Conservation (phyloP, 2,329 filamentous ascomycete species). For the Hypoxylon sp. region DNA sequence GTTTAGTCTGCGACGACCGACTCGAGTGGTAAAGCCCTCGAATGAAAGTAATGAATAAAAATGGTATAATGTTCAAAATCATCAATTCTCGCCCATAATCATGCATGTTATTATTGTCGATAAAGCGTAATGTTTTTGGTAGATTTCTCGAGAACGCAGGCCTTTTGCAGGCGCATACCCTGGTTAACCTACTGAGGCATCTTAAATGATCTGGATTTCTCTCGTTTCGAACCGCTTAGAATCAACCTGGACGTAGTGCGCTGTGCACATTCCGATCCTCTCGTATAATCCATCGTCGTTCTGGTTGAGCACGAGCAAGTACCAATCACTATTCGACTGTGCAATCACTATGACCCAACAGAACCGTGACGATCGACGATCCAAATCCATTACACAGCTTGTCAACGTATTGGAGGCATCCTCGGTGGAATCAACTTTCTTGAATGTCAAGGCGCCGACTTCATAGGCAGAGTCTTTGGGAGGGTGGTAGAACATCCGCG, state of each 20-base stretch:
- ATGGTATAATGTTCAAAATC: constrained; percentile 9
- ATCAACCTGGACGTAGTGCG: constrained; percentile 6
- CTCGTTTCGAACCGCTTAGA: constrained; percentile 10
- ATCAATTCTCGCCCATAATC: background rate
- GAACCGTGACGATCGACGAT: constrained; percentile 17
- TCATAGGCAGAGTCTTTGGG: constrained; percentile 3
- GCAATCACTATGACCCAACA: constrained; percentile 28
- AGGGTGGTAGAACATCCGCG: constrained; percentile 31
- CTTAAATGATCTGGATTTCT: constrained; percentile 17
- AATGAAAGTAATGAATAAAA: constrained; percentile 13
- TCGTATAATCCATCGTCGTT: constrained; percentile 12
- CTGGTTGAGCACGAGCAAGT: constrained; percentile 17
- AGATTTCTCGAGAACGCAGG: too few relatives aligned
- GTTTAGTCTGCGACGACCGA: constrained; percentile 67
- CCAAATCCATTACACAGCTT: constrained; percentile 32
- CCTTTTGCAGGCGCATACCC: too few relatives aligned
- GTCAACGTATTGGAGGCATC: background rate
- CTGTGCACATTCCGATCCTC: constrained; percentile 22
- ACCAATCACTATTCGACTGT: constrained; percentile 9
- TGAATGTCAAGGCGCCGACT: constrained; percentile 27
- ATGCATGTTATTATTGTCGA: too few relatives aligned
- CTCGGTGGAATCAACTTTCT: background rate
- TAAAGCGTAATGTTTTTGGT: too few relatives aligned
- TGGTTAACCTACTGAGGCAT: background rate
- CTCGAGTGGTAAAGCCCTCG: constrained; percentile 56